A percentile compares a stretch with the other conserved stretches of the same genome.
Evolutionary conservation across 2,329 filamentous ascomycete species (phyloP).

Genomic region (Colletotrichum agaves): DNA sequence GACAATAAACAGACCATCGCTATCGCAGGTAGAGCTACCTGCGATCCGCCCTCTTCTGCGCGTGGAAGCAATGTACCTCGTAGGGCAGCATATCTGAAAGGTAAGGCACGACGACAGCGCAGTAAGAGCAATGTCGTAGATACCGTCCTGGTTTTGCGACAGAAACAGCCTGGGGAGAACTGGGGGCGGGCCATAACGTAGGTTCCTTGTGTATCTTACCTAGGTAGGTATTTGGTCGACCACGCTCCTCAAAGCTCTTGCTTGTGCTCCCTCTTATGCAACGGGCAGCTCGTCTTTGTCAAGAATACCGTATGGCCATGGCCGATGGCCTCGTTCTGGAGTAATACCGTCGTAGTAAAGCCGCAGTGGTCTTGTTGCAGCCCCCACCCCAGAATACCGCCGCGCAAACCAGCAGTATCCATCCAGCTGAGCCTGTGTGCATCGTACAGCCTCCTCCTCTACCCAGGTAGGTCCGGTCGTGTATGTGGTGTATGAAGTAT

Average conservation of each 20-base stretch:
- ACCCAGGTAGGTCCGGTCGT: no score
- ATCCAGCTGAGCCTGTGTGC: conserved; percentile 3
- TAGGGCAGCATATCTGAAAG: neutral
- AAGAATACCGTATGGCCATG: neutral
- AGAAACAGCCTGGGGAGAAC: neutral
- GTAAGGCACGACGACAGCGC: conserved; percentile 10
- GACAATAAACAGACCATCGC: neutral
- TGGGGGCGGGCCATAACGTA: neutral
- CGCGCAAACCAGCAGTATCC: conserved; percentile 4
- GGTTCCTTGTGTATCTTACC: neutral
- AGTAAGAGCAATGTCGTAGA: conserved; percentile 4
- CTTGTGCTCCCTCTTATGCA: conserved; percentile 13
- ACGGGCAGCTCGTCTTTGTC: conserved; percentile 1
- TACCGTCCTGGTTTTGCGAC: conserved; percentile 8
- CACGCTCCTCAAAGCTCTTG: neutral
- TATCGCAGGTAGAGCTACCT: neutral
- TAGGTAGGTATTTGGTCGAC: no score
- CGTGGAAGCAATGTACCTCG: neutral
- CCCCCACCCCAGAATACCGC: conserved; percentile 15
- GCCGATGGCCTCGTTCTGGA: neutral
- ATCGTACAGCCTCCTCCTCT: neutral
- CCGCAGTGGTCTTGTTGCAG: neutral
- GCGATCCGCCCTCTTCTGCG: neutral
- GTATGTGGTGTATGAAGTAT: no score
- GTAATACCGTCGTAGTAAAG: neutral